Percentiles rank a stretch among this genome's conserved stretches.
These are phyloP conservation scores for Acanthamoeba rhysodes DNA, from an alignment of 208 protist species.

Conservation along the genomic window DNA sequence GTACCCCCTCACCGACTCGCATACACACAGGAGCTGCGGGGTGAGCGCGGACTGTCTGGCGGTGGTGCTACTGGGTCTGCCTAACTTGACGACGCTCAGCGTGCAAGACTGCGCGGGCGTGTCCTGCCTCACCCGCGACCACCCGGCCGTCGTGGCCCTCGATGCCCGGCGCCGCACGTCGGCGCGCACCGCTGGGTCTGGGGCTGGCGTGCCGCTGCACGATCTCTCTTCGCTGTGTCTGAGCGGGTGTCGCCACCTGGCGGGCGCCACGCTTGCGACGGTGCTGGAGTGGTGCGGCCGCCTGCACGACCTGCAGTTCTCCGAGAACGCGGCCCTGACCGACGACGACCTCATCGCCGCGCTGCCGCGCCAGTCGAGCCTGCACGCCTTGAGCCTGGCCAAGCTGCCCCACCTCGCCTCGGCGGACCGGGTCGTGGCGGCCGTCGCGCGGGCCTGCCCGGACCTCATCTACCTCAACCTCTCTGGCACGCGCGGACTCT, in stretches of 20 bases:
- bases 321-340: not conserved
- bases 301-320: conserved; percentile 24
- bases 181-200: not conserved
- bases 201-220: not conserved
- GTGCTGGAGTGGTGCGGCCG: conserved; percentile 29
- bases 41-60: conserved; percentile 43
- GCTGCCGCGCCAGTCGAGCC: not conserved
- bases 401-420: conserved; percentile 8
- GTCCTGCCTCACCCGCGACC: not conserved
- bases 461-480: conserved; percentile 60
- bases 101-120: not conserved
- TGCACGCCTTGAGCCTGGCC: conserved; percentile 9
- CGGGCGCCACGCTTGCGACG: not conserved
- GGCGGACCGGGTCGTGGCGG: not conserved
- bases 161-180: not conserved
- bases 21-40: not conserved
- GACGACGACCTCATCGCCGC: not conserved
- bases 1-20: too few relatives aligned
- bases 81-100: not conserved
- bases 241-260: not conserved
- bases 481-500: not conserved
- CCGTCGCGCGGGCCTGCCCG: not conserved
- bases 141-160: not conserved
- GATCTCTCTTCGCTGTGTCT: not conserved
- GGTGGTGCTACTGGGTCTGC: not conserved